These are phyloP conservation scores for Astraeus odoratus DNA, from an alignment of 768 basidiomycete genomes.

Conservation along the genomic window DNA sequence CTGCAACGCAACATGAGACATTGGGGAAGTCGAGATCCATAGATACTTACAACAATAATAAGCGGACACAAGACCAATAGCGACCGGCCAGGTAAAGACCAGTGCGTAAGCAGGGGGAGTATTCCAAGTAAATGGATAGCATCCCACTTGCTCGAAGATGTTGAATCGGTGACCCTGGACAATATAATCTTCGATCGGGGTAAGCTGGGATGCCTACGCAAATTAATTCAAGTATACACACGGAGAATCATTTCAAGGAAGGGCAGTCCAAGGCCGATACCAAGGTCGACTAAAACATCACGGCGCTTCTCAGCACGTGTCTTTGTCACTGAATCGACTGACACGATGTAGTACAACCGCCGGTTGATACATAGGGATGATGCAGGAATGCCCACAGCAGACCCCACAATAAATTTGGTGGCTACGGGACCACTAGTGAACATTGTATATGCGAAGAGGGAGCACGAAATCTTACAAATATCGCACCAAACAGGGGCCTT, in stretches of 20 bases:
- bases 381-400: slow-evolving; percentile 14
- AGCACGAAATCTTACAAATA: slow-evolving; percentile 38
- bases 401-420: slow-evolving; percentile 9
- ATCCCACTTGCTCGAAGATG: slow-evolving; percentile 44
- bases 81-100: slow-evolving; percentile 30
- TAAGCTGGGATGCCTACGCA: neutral
- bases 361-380: slow-evolving; percentile 32
- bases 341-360: slow-evolving; percentile 26
- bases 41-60: slow-evolving; percentile 32
- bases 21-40: too few relatives aligned
- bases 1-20: slow-evolving; percentile 8
- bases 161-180: slow-evolving; percentile 49
- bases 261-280: slow-evolving; percentile 42
- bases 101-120: slow-evolving; percentile 31
- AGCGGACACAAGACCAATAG: slow-evolving; percentile 32
- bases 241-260: slow-evolving; percentile 40
- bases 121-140: slow-evolving; percentile 32
- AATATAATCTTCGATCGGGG: slow-evolving; percentile 32
- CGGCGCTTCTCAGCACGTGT: slow-evolving; percentile 39
- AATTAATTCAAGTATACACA: slow-evolving; percentile 19
- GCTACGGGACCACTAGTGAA: slow-evolving; percentile 17
- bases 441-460: neutral
- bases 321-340: slow-evolving; percentile 43
- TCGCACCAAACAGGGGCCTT: slow-evolving; percentile 55
- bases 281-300: slow-evolving; percentile 35